Conservation (phyloP, 345 rosid species). For the Nasturtium officinale region DNA sequence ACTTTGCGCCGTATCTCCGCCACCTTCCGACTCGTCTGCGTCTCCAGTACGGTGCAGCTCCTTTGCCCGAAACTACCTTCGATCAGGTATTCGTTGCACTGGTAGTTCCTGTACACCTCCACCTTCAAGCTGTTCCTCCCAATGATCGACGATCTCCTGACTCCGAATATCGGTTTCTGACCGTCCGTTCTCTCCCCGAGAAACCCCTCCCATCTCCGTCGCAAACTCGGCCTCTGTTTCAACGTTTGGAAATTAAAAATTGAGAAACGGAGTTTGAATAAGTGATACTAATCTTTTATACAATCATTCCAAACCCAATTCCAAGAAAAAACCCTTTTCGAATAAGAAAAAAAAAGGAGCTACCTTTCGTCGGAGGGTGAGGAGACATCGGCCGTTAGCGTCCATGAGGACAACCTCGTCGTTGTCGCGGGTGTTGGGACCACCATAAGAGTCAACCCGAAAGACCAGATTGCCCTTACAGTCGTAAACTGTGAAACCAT, state of each 20-base stretch:
- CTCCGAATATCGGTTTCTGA: conserved; percentile 67
- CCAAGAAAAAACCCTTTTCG: neutral
- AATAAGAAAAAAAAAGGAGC: neutral
- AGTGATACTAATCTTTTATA: neutral
- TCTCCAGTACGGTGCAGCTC: conserved; percentile 54
- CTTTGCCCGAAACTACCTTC: conserved; percentile 73
- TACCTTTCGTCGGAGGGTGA: conserved; percentile 89
- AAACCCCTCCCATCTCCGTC: conserved; percentile 71
- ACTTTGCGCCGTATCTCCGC: conserved; percentile 91
- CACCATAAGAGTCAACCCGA: conserved; percentile 91
- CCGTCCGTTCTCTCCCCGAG: conserved; percentile 64
- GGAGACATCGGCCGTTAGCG: conserved; percentile 78
- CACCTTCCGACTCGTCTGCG: conserved; percentile 50
- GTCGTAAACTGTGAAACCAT: conserved; percentile 85
- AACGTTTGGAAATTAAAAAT: neutral
- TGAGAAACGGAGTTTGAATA: conserved; percentile 14
- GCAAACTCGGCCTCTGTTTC: conserved; percentile 71
- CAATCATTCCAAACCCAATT: neutral
- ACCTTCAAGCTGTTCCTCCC: conserved; percentile 55
- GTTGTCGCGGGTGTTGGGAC: conserved; percentile 68
- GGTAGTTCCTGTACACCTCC: conserved; percentile 54
- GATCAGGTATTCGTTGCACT: conserved; percentile 62
- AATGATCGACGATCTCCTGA: conserved; percentile 67
- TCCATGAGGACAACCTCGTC: conserved; percentile 89
- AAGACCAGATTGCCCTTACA: conserved; percentile 66